Evolutionary conservation across 1,139 yeast species (phyloP).

Genomic region (Magnusiomyces magnusii): DNA sequence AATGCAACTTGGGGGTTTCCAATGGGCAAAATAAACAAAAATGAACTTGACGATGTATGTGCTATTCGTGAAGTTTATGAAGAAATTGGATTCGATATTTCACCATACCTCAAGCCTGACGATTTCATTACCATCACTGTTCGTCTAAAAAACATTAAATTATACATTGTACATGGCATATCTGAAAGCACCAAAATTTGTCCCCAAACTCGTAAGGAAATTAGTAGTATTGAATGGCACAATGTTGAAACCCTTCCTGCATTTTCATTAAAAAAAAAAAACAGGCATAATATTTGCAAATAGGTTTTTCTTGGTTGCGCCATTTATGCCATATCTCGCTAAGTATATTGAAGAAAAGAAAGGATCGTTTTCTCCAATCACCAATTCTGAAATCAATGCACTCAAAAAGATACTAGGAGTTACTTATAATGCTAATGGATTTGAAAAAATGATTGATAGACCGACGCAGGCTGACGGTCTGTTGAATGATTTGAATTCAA

Average conservation of each 20-base stretch:
- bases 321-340: slow-evolving; percentile 32
- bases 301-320: slow-evolving; percentile 35
- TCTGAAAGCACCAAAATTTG: slow-evolving; percentile 68
- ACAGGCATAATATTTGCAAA: slow-evolving; percentile 16
- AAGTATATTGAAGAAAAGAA: slow-evolving; percentile 28
- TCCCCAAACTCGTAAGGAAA: slow-evolving; percentile 85
- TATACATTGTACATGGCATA: slow-evolving; percentile 68
- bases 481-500: slow-evolving; percentile 21
- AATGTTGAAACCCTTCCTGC: slow-evolving; percentile 43
- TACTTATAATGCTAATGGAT: slow-evolving; percentile 11
- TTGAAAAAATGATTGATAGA: slow-evolving; percentile 13
- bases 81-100: slow-evolving; percentile 90
- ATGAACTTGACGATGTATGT: slow-evolving; percentile 83
- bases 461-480: slow-evolving; percentile 23
- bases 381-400: slow-evolving; percentile 31
- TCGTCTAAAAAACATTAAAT: slow-evolving; percentile 76
- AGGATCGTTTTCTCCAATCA: slow-evolving; percentile 28
- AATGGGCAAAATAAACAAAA: slow-evolving; percentile 92
- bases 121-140: slow-evolving; percentile 78
- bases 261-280: slow-evolving; percentile 24
- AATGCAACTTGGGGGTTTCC: slow-evolving; percentile 88
- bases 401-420: slow-evolving; percentile 32
- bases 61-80: slow-evolving; percentile 92
- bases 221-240: slow-evolving; percentile 58
- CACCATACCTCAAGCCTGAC: slow-evolving; percentile 55